These are phyloP conservation scores for Asterochloris erici DNA, from an alignment of 139 green algal species.

Conservation along the genomic window DNA sequence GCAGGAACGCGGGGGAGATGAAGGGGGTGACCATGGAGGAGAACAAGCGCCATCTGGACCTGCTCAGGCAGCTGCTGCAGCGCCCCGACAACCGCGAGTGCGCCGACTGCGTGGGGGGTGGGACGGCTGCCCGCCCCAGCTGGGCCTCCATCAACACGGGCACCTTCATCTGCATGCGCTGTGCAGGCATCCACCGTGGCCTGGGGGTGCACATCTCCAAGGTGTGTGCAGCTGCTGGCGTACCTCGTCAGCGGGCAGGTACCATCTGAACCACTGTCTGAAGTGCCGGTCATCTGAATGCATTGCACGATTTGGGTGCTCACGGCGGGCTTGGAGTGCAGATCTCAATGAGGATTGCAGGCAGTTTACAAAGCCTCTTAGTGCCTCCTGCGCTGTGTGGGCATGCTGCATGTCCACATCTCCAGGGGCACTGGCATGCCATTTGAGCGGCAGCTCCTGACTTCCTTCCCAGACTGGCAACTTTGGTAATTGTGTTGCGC, in stretches of 20 bases:
- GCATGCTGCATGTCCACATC: too few species aligned
- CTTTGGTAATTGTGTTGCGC: too few species aligned
- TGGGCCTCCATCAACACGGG: conserved; percentile 74
- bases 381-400: too few species aligned
- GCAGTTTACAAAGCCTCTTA: too few species aligned
- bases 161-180: conserved; percentile 75
- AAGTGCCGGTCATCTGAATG: not conserved
- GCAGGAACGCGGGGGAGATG: conserved; percentile 59
- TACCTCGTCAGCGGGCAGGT: not conserved
- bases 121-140: conserved; percentile 38
- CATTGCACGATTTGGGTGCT: not conserved
- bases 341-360: not conserved
- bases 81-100: conserved; percentile 48
- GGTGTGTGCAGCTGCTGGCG: conserved; percentile 11
- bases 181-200: conserved; percentile 59
- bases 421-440: too few species aligned
- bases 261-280: not conserved
- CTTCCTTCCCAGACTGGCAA: too few species aligned
- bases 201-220: conserved; percentile 73
- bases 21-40: conserved; percentile 77
- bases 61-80: conserved; percentile 47
- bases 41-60: conserved; percentile 58
- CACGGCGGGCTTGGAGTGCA: not conserved
- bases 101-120: conserved; percentile 53
- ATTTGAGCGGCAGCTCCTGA: too few species aligned